These are phyloP conservation scores for Lycium ferocissimum DNA, from an alignment of 257 asterid species.

Conservation along the genomic window DNA sequence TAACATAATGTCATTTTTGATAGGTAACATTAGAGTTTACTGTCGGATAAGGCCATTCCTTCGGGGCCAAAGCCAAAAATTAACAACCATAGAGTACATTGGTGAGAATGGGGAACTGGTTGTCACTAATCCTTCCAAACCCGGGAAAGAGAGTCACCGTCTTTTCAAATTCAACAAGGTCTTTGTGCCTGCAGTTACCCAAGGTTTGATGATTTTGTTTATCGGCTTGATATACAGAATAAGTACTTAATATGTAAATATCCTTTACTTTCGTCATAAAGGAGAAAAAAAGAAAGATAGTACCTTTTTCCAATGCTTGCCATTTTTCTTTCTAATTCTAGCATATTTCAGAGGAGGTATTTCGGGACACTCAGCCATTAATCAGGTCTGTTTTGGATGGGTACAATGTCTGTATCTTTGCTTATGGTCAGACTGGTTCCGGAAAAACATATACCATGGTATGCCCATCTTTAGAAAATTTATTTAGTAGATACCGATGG, in stretches of 20 bases:
- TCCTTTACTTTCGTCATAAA: slow-evolving; percentile 24
- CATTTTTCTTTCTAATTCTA: slow-evolving; percentile 11
- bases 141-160: slow-evolving; percentile 86
- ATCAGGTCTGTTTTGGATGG: slow-evolving; percentile 97
- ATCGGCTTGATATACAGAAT: neutral
- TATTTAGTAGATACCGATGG: slow-evolving; percentile 18
- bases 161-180: slow-evolving; percentile 92
- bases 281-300: slow-evolving; percentile 19
- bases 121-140: slow-evolving; percentile 80
- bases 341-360: slow-evolving; percentile 75
- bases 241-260: neutral
- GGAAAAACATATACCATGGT: slow-evolving; percentile 99
- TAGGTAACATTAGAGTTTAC: slow-evolving; percentile 93
- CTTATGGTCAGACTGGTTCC: slow-evolving; percentile 98
- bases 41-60: slow-evolving; percentile 94
- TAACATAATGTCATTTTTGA: slow-evolving; percentile 28
- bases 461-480: slow-evolving; percentile 30
- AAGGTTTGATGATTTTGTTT: slow-evolving; percentile 60
- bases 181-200: slow-evolving; percentile 78
- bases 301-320: neutral
- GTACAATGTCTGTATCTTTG: slow-evolving; percentile 92
- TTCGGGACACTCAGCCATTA: slow-evolving; percentile 84
- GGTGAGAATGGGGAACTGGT: slow-evolving; percentile 95
- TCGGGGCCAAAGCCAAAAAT: slow-evolving; percentile 68
- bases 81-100: slow-evolving; percentile 78